A percentile compares a stretch with the other conserved stretches of the same genome.
phyloP scores from a whole-genome alignment of 176 grass and related monocot genomes.

The Leersia perrieri region DNA sequence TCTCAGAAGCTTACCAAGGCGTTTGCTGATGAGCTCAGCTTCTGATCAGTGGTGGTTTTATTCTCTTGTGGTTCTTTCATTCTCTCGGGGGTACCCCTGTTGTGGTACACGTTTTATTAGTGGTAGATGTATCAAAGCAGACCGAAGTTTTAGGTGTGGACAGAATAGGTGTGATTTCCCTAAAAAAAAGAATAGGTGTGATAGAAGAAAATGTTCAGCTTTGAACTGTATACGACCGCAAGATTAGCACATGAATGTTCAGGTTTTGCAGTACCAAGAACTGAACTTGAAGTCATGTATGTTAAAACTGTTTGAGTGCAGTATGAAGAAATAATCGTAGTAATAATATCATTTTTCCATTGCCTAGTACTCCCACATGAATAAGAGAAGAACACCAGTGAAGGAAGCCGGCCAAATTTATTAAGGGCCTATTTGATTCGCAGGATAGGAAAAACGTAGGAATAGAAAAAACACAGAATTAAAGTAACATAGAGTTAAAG shows the following conservation, averaged over 20 bases:
- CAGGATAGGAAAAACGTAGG: too few relatives aligned
- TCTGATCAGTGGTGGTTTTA: conserved; percentile 12
- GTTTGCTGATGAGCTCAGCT: conserved; percentile 24
- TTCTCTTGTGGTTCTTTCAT: not conserved
- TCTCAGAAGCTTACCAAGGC: conserved; percentile 57
- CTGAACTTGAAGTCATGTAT: not conserved
- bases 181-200: not conserved
- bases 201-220: not conserved
- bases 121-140: not conserved
- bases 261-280: not conserved
- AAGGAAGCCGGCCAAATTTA: too few relatives aligned
- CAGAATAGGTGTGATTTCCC: too few relatives aligned
- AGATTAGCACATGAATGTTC: not conserved
- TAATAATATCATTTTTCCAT: not conserved
- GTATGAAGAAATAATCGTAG: not conserved
- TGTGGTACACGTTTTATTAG: not conserved
- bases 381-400: not conserved
- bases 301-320: not conserved
- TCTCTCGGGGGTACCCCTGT: not conserved
- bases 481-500: too few relatives aligned
- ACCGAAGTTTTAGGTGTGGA: not conserved
- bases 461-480: too few relatives aligned
- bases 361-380: not conserved
- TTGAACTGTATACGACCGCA: not conserved
- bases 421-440: too few relatives aligned